Evolutionary conservation across 345 rosid species (phyloP), one percentile per base, ranked within the genome.

Genomic region (Kandelia obovata): DNA sequence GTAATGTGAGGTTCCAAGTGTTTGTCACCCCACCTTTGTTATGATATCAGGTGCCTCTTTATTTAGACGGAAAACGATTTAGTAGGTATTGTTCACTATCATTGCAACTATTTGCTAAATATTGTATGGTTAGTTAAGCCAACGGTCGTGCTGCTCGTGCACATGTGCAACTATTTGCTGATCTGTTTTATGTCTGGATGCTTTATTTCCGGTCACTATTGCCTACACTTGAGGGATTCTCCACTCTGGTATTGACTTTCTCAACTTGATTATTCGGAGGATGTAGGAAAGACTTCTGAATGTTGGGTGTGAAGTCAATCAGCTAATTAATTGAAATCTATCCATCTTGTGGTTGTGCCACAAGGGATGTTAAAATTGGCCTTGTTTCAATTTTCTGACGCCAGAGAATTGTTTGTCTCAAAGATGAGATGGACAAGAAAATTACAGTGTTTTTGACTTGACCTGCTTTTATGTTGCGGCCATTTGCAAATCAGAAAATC

Each of bases 271-370:
- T 43, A 37, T 35, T 34, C 8, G 30, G 32, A 9, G 35, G n/a
- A 23, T 23, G 5, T 6, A 16, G 1, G 15, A 66, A 31, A 15
- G 21, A 8, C 5, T 43, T 43, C 16, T 23, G 47, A 11, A 23
- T 27, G 17, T 32, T 8, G 43, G 57, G 25, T 53, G 34, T 20
- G 8, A 23, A 34, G 23, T 55, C 26, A 20, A 55, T 47, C 23
- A n/a, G 19, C 16, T 27, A 19, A 53, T 57, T 20, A 66, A 3
- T 2, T 19, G 34, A 20, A 53, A 34, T 53, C 37, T 19, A 66
- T 53, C 10, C 10, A 53, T 66, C 25, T 55, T 66, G 51, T 35
- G 34, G 25, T n/a, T 26, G 4, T 67, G 53, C 51, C 70, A 67
- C 27, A 25, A 17, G 23, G 55, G 32, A 16, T 67, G 19, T 39